Evolutionary conservation across 2,329 filamentous ascomycete genomes (phyloP).

Genomic region (Pestalotiopsis sp.): DNA sequence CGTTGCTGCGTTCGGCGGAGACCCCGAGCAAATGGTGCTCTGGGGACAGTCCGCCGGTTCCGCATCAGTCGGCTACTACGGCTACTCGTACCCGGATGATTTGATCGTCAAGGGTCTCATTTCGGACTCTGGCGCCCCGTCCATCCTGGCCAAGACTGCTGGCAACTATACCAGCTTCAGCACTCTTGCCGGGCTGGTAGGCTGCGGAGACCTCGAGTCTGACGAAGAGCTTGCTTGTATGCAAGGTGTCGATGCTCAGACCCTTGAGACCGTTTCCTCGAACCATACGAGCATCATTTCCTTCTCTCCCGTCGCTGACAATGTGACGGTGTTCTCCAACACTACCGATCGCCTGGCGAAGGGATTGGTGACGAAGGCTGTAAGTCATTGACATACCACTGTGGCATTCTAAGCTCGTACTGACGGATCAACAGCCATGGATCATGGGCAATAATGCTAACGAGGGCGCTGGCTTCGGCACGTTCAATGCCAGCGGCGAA

Average conservation of each 20-base stretch:
- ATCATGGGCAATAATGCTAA: slow-evolving; percentile 30
- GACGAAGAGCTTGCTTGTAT: slow-evolving; percentile 28
- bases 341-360: slow-evolving; percentile 14
- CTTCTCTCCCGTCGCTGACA: slow-evolving; percentile 15
- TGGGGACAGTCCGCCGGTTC: slow-evolving; percentile 20
- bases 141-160: slow-evolving; percentile 38
- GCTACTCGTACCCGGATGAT: slow-evolving; percentile 19
- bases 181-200: slow-evolving; percentile 24
- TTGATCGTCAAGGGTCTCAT: slow-evolving; percentile 40
- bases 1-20: slow-evolving; percentile 15
- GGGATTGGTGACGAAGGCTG: slow-evolving; percentile 18
- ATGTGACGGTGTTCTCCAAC: slow-evolving; percentile 16
- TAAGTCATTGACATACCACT: slow-evolving; percentile 12
- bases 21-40: slow-evolving; percentile 12
- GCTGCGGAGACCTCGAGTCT: slow-evolving; percentile 24
- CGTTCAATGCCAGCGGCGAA: slow-evolving; percentile 19
- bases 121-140: slow-evolving; percentile 35
- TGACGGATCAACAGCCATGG: slow-evolving; percentile 19
- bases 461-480: slow-evolving; percentile 26
- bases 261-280: slow-evolving; percentile 18
- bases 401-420: neutral
- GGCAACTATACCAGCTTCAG: slow-evolving; percentile 27
- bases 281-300: slow-evolving; percentile 12
- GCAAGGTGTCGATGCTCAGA: slow-evolving; percentile 20
- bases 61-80: slow-evolving; percentile 5